Percentiles rank a stretch among this genome's conserved stretches.
Evolutionary conservation across 768 basidiomycete species (phyloP).

Genomic region (Serpula lacrymans): DNA sequence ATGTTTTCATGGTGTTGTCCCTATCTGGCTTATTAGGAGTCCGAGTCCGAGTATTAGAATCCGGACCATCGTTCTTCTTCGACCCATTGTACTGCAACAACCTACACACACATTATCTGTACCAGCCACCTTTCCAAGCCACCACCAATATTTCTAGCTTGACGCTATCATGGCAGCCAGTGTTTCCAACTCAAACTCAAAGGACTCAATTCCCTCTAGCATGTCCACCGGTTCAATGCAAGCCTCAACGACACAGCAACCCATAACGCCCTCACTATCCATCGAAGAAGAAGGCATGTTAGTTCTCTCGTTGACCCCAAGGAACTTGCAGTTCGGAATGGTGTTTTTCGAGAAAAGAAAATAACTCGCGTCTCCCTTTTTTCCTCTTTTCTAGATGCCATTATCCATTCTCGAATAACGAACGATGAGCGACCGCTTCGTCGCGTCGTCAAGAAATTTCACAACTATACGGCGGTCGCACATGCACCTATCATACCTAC

Average conservation of each 20-base stretch:
- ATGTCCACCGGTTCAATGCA: too few relatives aligned
- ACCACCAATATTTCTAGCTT: too few relatives aligned
- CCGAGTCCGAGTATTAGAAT: too few relatives aligned
- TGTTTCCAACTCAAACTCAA: too few relatives aligned
- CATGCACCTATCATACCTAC: constrained; percentile 41
- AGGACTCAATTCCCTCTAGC: too few relatives aligned
- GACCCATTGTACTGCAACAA: too few relatives aligned
- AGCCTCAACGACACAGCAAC: constrained; percentile 3
- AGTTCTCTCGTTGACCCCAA: neutral
- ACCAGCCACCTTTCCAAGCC: too few relatives aligned
- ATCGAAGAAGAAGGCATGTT: constrained; percentile 62
- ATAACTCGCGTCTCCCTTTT: constrained; percentile 18
- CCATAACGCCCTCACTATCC: constrained; percentile 43
- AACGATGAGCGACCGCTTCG: constrained; percentile 80
- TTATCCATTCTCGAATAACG: constrained; percentile 77
- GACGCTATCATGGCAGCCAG: too few relatives aligned
- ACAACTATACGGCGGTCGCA: constrained; percentile 61
- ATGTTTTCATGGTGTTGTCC: too few relatives aligned
- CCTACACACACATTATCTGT: too few relatives aligned
- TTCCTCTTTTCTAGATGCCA: constrained; percentile 51
- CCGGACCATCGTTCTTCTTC: too few relatives aligned
- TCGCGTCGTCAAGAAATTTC: constrained; percentile 79
- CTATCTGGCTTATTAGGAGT: too few relatives aligned
- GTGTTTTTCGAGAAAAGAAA: constrained; percentile 20
- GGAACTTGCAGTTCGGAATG: constrained; percentile 6